Evolutionary conservation across 176 grass and related monocot genomes (phyloP), one percentile per base, ranked within the genome.

Genomic region (Hordeum marinum): DNA sequence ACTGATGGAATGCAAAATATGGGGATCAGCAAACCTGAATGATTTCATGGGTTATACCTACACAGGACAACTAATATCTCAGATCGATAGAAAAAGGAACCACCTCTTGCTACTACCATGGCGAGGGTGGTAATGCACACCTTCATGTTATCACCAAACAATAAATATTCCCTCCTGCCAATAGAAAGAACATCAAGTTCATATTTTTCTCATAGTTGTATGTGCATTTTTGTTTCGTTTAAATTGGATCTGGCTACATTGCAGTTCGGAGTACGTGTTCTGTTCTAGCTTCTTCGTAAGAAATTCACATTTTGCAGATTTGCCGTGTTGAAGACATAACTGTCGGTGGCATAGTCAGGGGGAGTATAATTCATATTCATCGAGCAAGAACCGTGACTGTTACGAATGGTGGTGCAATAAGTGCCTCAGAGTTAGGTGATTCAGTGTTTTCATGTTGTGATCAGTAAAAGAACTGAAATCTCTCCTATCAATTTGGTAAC

Each of bases 401-500:
- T 86, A 70, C 81, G 72, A 84, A 81, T 50, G 41, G 92, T 82
- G 96, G 96, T 79, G 92, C 83, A 43, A 92, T 98, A 82, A 98
- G 86, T 90, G 93, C 96, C 79, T 94, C 96, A 92, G 96, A 94
- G 90, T 96, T 95, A 94, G 96, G 96, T 98, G 88, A 98, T 96
- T 87, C 64, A 46, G n/a, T 89, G 36, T 91, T 93, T 83, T 80
- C 13, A 7, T 70, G 76, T 60, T 75, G 63, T 78, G 71, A 32
- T 76, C 45, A 74, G 54, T 80, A 72, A 63, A 86, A 36, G 61
- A 68, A 61, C 37, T 82, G 45, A 13, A 82, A 58, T 71, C 14
- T 62, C 5, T 84, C 37, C 10, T 88, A 41, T 78, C 73, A 77
- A 55, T 34, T 58, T 85, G 52, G 63, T 91, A 63, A 85, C 14